Conservation (phyloP, 116 monocot genomes). For the Dioscorea cayenensis region DNA sequence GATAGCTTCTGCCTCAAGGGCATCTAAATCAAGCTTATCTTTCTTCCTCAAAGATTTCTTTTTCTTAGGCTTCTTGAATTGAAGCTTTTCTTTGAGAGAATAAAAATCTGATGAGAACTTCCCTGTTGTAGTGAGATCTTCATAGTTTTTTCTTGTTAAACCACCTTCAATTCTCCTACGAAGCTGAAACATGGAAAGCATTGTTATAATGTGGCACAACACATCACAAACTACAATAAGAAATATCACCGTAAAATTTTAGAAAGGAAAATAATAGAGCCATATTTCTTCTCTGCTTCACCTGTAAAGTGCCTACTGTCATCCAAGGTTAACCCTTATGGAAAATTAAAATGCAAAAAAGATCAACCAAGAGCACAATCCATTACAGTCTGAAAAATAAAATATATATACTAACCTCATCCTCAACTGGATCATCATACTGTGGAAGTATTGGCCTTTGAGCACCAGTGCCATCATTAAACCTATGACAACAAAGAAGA, state of each 20-base stretch:
- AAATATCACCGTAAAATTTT: too few species aligned
- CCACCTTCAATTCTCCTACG: slow-evolving; percentile 69
- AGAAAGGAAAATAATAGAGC: neutral
- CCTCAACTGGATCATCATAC: slow-evolving; percentile 72
- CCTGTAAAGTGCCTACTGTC: slow-evolving; percentile 69
- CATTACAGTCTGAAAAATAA: neutral
- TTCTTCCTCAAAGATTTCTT: slow-evolving; percentile 93
- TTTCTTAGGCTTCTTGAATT: slow-evolving; percentile 94
- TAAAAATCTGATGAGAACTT: slow-evolving; percentile 81
- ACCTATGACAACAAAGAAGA: slow-evolving; percentile 33
- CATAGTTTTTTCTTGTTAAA: slow-evolving; percentile 36
- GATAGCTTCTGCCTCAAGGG: slow-evolving; percentile 81
- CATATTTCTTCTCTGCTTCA: slow-evolving; percentile 91
- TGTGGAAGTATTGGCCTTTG: slow-evolving; percentile 75
- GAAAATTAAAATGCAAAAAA: neutral
- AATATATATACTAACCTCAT: slow-evolving; percentile 50
- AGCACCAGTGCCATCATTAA: slow-evolving; percentile 47
- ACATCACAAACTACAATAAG: neutral
- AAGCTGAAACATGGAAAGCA: slow-evolving; percentile 36
- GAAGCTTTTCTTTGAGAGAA: slow-evolving; percentile 86
- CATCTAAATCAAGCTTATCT: slow-evolving; percentile 83
- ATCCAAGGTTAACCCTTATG: slow-evolving; percentile 87
- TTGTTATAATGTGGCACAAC: neutral
- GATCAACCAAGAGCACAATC: neutral
- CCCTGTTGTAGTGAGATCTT: slow-evolving; percentile 54